phyloP scores from a whole-genome alignment of 768 basidiomycete species.

The Xerocomellus intermedius region DNA sequence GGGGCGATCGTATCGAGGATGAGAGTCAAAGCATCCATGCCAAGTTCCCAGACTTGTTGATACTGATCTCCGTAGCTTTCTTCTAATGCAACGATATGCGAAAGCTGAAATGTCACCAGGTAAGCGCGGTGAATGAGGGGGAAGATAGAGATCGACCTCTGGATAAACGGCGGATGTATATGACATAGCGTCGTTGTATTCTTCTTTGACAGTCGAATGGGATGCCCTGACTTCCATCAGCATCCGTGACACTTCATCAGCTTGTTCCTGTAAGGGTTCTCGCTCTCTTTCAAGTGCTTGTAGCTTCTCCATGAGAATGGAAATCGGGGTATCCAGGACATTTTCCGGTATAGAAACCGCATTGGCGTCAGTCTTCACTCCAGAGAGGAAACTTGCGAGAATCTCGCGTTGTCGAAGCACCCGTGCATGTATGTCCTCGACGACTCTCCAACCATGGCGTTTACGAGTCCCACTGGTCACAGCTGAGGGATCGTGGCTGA shows the following conservation, averaged over 20 bases:
- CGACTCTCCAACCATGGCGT: constrained; percentile 64
- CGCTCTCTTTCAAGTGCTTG: constrained; percentile 49
- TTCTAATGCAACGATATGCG: constrained; percentile 66
- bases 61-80: constrained; percentile 80
- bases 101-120: constrained; percentile 45
- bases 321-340: constrained; percentile 55
- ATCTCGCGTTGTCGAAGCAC: constrained; percentile 59
- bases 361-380: constrained; percentile 1
- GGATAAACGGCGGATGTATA: constrained; percentile 78
- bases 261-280: constrained; percentile 43
- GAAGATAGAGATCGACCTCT: constrained; percentile 47
- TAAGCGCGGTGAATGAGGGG: neutral
- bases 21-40: constrained; percentile 74
- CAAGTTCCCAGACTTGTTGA: constrained; percentile 79
- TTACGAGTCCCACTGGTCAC: constrained; percentile 65
- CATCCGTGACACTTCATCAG: constrained; percentile 47
- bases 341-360: constrained; percentile 30
- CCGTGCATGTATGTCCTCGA: constrained; percentile 72
- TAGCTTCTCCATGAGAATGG: constrained; percentile 47
- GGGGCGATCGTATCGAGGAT: constrained; percentile 75
- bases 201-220: constrained; percentile 57
- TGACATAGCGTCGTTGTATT: constrained; percentile 62
- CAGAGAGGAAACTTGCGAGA: constrained; percentile 46
- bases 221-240: constrained; percentile 53
- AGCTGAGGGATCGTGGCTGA: constrained; percentile 76